Evolutionary conservation across 2,329 filamentous ascomycete species (phyloP), one percentile per base, ranked within the genome.

Genomic region (Fusarium sp.): DNA sequence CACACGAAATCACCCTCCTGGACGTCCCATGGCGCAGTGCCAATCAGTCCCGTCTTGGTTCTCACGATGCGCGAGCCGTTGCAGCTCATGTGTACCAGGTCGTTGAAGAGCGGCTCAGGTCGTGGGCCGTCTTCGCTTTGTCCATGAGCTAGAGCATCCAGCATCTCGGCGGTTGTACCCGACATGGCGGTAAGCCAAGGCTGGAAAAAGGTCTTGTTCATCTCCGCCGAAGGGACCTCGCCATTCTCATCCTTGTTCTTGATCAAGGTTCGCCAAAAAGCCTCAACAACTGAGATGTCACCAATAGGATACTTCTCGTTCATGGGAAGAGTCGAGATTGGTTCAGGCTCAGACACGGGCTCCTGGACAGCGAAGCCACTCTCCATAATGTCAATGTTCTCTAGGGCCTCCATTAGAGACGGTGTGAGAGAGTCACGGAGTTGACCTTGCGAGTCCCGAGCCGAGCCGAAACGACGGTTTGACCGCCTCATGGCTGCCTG

Each of bases 191-290:
- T 29, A 6, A 64, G 29, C 61, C 61, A 64, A 2, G 61, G 61
- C 50, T 64, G 48, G 50, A 64, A 64, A n/a, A 35, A 50, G 18
- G 61, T 64, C 22, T 43, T 58, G 35, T 50, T 58, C 62, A 58
- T 64, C 35, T 64, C 62, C 1, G 50, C 27, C 14, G 62, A 56
- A 13, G 62, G 62, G 1, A 57, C 52, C n/a, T 57, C 24, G 50
- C 62, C 62, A n/a, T 64, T 64, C 48, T 64, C 62, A 4, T 64
- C 50, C 50, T 57, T 64, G 50, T 64, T 64, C 62, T 64, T 64
- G 2, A 64, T 50, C 39, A 64, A 27, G 5, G 62, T 64, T 22
- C 62, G 62, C 62, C 62, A 64, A 37, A 64, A 64, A 9, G 62
- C 62, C 62, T 64, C 62, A 18, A 64, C 62, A 14, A 16, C 11